These are phyloP conservation scores for Trametes sp. DNA, from an alignment of 1,284 basidiomycete genomes.

Conservation along the genomic window DNA sequence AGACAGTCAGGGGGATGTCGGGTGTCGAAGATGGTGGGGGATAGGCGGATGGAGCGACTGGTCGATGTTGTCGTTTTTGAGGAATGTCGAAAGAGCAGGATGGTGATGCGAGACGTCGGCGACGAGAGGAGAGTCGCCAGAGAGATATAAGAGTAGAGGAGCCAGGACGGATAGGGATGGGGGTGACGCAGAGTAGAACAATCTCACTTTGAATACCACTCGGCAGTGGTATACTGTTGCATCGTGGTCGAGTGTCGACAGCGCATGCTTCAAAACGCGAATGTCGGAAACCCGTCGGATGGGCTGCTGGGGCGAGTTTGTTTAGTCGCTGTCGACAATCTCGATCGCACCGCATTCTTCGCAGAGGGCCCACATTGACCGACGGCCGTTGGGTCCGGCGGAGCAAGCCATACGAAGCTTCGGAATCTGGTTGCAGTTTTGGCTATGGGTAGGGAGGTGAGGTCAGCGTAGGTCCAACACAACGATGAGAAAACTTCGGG, in stretches of 20 bases:
- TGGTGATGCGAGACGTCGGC: constrained; percentile 1
- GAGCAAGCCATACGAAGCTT: constrained; percentile 53
- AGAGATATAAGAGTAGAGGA: constrained; percentile 26
- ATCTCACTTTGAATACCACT: constrained; percentile 11
- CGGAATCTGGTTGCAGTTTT: constrained; percentile 79
- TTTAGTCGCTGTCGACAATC: constrained; percentile 78
- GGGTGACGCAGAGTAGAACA: constrained; percentile 22
- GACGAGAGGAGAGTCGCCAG: constrained; percentile 24
- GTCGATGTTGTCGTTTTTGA: constrained; percentile 30
- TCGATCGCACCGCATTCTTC: constrained; percentile 88
- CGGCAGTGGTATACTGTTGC: not conserved
- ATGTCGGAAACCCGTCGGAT: constrained; percentile 10
- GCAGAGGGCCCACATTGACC: constrained; percentile 86
- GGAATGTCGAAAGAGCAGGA: constrained; percentile 13
- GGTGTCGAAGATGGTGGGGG: constrained; percentile 7
- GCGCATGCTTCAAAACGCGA: not conserved
- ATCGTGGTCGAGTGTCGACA: constrained; percentile 1
- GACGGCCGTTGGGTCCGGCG: constrained; percentile 44
- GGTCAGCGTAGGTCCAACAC: constrained; percentile 32
- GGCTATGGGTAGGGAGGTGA: constrained; percentile 45
- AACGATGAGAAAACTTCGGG: not conserved
- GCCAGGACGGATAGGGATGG: constrained; percentile 15
- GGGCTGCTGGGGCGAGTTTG: not conserved
- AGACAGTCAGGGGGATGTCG: constrained; percentile 20
- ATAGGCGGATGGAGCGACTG: constrained; percentile 8